Conservation (phyloP, 2,329 filamentous ascomycete genomes). For the Achaetomium macrosporum region DNA sequence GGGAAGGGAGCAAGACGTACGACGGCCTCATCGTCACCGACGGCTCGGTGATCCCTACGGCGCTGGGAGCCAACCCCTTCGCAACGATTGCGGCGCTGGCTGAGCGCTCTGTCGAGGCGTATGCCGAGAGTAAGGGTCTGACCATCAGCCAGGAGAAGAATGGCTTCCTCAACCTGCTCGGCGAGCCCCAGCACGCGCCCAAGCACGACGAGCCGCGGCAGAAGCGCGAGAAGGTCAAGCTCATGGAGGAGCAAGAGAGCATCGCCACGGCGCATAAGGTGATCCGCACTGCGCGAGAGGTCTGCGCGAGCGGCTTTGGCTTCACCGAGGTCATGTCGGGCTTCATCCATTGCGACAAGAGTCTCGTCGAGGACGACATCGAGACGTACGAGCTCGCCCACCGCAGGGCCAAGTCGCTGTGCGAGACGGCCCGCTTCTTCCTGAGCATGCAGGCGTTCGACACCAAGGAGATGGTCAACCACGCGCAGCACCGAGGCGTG, state of each 20-base stretch:
- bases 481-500: conserved; percentile 45
- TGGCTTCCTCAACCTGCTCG: conserved; percentile 49
- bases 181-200: conserved; percentile 38
- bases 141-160: conserved; percentile 42
- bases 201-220: conserved; percentile 6
- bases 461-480: conserved; percentile 41
- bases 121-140: conserved; percentile 37
- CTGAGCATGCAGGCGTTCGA: conserved; percentile 53
- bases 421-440: conserved; percentile 53
- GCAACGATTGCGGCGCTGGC: conserved; percentile 65
- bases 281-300: conserved; percentile 38
- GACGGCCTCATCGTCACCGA: conserved; percentile 57
- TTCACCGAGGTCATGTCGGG: conserved; percentile 63
- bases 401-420: conserved; percentile 46
- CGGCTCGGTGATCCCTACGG: conserved; percentile 54
- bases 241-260: conserved; percentile 32
- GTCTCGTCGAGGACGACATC: conserved; percentile 38
- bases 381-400: conserved; percentile 50
- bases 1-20: conserved; percentile 45
- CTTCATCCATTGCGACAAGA: conserved; percentile 45
- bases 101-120: conserved; percentile 54
- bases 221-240: conserved; percentile 18
- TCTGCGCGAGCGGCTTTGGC: conserved; percentile 46
- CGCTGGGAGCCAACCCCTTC: conserved; percentile 61
- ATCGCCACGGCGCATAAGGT: conserved; percentile 33